Percentiles rank a stretch among this genome's conserved stretches.
Evolutionary conservation across 495 filamentous ascomycete species (phyloP).

Genomic region (Cenococcum geophilum): DNA sequence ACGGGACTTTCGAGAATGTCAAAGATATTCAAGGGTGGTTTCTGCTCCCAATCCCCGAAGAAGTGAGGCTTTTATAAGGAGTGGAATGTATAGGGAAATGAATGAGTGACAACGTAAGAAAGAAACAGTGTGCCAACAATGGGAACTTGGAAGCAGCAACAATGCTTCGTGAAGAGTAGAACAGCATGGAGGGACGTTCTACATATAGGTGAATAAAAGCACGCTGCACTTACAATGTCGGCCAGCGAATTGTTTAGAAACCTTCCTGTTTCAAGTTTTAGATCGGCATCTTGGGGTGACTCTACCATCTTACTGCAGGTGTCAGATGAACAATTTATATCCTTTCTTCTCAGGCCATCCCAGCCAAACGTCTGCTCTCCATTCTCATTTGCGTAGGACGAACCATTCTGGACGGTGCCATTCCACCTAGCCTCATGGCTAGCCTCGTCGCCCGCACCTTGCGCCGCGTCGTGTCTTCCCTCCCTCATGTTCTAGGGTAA

Average conservation of each 20-base stretch:
- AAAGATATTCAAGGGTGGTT: no score
- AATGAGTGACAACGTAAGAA: conserved; percentile 28
- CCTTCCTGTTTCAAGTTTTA: conserved; percentile 30
- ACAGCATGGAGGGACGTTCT: conserved; percentile 13
- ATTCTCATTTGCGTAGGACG: conserved; percentile 10
- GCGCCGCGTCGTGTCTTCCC: conserved; percentile 3
- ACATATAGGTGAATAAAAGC: conserved; percentile 18
- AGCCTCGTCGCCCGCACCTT: conserved; percentile 13
- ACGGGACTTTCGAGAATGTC: background rate
- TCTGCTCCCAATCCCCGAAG: background rate
- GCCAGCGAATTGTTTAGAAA: conserved; percentile 21
- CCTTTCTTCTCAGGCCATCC: conserved; percentile 12
- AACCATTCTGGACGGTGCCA: conserved; percentile 17
- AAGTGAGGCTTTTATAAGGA: conserved; percentile 8
- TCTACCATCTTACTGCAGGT: conserved; percentile 10
- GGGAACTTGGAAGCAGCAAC: conserved; percentile 6
- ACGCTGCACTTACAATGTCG: background rate
- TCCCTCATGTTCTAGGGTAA: conserved; percentile 15
- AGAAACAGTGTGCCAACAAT: conserved; percentile 13
- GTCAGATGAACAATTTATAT: conserved; percentile 26
- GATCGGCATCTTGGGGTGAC: conserved; percentile 13
- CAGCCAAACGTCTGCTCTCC: conserved; percentile 17
- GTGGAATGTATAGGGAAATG: conserved; percentile 7
- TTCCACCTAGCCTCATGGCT: conserved; percentile 25
- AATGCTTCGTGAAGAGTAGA: conserved; percentile 18